Conservation (phyloP, 805 yeast species). For the Clavispora fructus region DNA sequence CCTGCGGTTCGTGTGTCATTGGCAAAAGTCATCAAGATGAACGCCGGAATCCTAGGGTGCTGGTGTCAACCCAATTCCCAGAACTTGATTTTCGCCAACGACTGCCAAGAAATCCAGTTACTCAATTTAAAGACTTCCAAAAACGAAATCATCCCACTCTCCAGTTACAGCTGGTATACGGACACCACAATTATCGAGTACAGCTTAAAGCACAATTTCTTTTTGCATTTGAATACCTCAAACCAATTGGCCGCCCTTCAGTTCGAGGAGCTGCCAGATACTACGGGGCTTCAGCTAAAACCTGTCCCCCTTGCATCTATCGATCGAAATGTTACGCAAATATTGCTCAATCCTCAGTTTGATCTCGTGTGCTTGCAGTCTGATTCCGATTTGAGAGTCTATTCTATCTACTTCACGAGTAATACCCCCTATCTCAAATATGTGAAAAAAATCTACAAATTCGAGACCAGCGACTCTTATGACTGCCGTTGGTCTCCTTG, state of each 20-base stretch:
- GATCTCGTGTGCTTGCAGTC: conserved; percentile 9
- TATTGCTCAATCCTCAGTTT: conserved; percentile 13
- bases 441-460: not conserved
- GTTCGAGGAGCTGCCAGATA: conserved; percentile 1
- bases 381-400: not conserved
- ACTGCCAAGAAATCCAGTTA: conserved; percentile 25
- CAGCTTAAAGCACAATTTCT: conserved; percentile 21
- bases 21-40: conserved; percentile 29
- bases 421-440: not conserved
- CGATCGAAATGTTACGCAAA: not conserved
- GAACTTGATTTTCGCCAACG: conserved; percentile 28
- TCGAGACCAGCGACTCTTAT: not conserved
- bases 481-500: conserved; percentile 28
- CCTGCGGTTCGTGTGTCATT: conserved; percentile 25
- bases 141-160: conserved; percentile 21
- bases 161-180: conserved; percentile 27
- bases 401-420: not conserved
- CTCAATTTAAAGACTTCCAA: conserved; percentile 29
- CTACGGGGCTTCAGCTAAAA: not conserved
- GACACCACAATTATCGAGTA: conserved; percentile 20
- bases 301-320: not conserved
- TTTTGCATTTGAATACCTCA: conserved; percentile 23
- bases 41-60: conserved; percentile 23
- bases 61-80: conserved; percentile 39
- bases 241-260: conserved; percentile 21